Percentiles rank a stretch among this genome's conserved stretches.
These are phyloP conservation scores for Podospora appendiculata DNA, from an alignment of 495 filamentous ascomycete species.

Conservation along the genomic window DNA sequence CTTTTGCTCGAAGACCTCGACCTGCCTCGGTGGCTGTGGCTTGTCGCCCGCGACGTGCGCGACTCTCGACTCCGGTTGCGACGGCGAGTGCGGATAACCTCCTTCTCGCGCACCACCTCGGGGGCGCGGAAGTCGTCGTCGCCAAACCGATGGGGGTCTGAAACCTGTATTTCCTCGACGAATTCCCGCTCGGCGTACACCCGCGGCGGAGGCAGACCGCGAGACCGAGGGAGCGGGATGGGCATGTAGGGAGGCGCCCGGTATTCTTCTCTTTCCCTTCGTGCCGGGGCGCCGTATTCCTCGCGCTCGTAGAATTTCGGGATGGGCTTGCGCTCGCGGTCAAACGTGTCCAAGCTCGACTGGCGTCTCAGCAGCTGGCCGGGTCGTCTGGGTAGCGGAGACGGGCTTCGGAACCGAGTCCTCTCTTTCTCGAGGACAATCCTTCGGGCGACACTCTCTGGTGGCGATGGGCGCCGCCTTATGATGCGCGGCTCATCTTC, in stretches of 20 bases:
- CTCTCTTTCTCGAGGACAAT: conserved; percentile 27
- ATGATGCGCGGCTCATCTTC: conserved; percentile 24
- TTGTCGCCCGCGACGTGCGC: conserved; percentile 17
- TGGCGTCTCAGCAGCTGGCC: conserved; percentile 27
- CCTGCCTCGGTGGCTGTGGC: conserved; percentile 19
- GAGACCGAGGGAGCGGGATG: conserved; percentile 44
- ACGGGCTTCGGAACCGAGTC: conserved; percentile 27
- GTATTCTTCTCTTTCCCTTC: conserved; percentile 26
- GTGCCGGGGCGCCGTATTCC: conserved; percentile 34
- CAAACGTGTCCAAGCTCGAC: conserved; percentile 41
- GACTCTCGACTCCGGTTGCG: conserved; percentile 29
- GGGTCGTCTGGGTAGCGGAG: conserved; percentile 23
- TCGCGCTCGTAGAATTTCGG: conserved; percentile 35
- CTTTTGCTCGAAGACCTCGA: conserved; percentile 38
- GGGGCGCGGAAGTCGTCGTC: conserved; percentile 60
- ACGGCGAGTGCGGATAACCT: conserved; percentile 33
- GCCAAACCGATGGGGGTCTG: conserved; percentile 58
- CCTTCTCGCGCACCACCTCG: conserved; percentile 43
- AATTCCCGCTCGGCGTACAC: conserved; percentile 45
- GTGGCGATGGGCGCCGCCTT: conserved; percentile 12
- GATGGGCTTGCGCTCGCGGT: conserved; percentile 39
- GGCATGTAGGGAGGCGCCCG: conserved; percentile 42
- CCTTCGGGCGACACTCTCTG: conserved; percentile 22
- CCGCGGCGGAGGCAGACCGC: conserved; percentile 36
- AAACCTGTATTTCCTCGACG: conserved; percentile 55